Evolutionary conservation across 1,284 basidiomycete species (phyloP).

Genomic region (Stygiomarasmius scandens): DNA sequence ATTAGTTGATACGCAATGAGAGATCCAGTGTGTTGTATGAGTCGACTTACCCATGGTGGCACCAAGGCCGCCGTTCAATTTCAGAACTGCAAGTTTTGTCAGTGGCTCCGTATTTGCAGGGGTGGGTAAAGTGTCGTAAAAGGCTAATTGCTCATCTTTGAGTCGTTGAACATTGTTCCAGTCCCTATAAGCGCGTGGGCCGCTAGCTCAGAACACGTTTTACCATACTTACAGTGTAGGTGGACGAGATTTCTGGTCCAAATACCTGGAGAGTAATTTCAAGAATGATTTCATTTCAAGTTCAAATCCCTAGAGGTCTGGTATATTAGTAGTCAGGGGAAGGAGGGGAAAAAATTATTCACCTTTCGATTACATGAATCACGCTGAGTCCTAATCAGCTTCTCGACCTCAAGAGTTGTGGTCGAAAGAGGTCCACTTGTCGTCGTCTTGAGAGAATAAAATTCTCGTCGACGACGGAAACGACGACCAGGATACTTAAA

Average conservation of each 20-base stretch:
- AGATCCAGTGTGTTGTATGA: conserved; percentile 1
- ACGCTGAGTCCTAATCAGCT: conserved; percentile 1
- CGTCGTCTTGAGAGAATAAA: not conserved
- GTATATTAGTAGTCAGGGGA: too few relatives aligned
- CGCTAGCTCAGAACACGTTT: not conserved
- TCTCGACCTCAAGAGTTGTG: conserved; percentile 4
- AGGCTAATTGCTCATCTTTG: conserved; percentile 87
- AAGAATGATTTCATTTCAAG: conserved; percentile 99
- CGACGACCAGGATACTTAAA: conserved; percentile 11
- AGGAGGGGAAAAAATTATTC: not conserved
- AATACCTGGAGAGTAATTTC: conserved; percentile 97
- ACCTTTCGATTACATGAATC: conserved; percentile 12
- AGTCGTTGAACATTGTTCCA: conserved; percentile 98
- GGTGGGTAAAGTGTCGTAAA: conserved; percentile 75
- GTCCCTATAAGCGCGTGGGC: conserved; percentile 55
- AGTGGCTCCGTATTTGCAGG: conserved; percentile 71
- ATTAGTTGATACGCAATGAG: conserved; percentile 1
- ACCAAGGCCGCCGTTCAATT: conserved; percentile 98
- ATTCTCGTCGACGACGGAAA: conserved; percentile 10
- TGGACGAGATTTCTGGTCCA: conserved; percentile 90
- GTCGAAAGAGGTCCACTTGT: not conserved
- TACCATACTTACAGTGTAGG: conserved; percentile 79
- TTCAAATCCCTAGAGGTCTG: conserved; percentile 80
- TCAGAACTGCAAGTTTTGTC: conserved; percentile 96
- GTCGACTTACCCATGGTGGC: conserved; percentile 83